These are phyloP conservation scores for Clarireedia homoeocarpa DNA, from an alignment of 2,329 filamentous ascomycete species.

Conservation along the genomic window DNA sequence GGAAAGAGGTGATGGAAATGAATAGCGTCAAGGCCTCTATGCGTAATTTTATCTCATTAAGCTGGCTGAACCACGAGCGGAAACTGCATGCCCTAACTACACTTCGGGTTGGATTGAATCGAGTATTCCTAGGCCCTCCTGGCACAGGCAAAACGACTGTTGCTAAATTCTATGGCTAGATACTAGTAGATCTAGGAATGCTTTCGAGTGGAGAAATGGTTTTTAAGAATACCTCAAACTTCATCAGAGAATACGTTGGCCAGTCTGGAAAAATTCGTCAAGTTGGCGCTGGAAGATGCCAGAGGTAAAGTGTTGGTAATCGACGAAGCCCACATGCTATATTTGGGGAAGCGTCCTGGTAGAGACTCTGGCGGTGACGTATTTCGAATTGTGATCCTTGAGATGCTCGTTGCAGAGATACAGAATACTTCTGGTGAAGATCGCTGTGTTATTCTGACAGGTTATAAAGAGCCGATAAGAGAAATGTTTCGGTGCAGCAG, in stretches of 20 bases:
- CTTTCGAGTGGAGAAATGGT: conserved; percentile 62
- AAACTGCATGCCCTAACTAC: conserved; percentile 54
- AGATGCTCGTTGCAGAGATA: conserved; percentile 64
- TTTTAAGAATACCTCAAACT: conserved; percentile 65
- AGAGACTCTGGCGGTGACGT: conserved; percentile 33
- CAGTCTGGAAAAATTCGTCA: conserved; percentile 65
- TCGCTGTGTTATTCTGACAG: conserved; percentile 62
- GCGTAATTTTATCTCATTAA: conserved; percentile 49
- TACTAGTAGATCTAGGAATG: conserved; percentile 59
- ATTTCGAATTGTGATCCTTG: conserved; percentile 58
- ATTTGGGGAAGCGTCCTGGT: conserved; percentile 19
- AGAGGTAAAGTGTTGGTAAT: conserved; percentile 71
- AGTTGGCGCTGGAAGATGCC: conserved; percentile 58
- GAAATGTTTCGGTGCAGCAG: conserved; percentile 67
- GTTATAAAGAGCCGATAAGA: conserved; percentile 62
- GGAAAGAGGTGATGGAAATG: conserved; percentile 48
- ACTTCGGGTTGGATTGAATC: conserved; percentile 56
- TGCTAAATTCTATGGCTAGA: conserved; percentile 62
- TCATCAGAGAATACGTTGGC: conserved; percentile 56
- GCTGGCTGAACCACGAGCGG: conserved; percentile 57
- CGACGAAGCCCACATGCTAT: conserved; percentile 69
- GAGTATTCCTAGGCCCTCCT: conserved; percentile 62
- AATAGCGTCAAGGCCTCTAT: conserved; percentile 50
- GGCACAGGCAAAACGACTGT: conserved; percentile 74
- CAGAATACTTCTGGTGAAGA: conserved; percentile 64